These are phyloP conservation scores for Lenzites betulinus DNA, from an alignment of 768 basidiomycete genomes.

Conservation along the genomic window DNA sequence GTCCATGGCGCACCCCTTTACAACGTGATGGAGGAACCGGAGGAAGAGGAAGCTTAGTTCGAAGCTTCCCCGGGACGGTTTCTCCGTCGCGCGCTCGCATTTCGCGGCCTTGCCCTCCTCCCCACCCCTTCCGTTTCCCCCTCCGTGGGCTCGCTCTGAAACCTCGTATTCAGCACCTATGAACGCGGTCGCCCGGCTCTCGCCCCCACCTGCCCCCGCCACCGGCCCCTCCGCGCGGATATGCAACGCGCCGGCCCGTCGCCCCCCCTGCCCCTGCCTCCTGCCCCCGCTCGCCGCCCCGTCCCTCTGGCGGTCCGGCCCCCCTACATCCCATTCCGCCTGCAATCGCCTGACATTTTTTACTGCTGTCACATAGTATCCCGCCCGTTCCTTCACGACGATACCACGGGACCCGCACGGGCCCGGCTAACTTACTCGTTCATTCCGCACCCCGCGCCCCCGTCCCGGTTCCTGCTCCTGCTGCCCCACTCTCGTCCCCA, in stretches of 20 bases:
- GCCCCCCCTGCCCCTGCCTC: background rate
- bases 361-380: slow-evolving; percentile 17
- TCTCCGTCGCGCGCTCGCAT: slow-evolving; percentile 1
- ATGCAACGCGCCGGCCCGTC: background rate
- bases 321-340: background rate
- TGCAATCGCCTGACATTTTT: background rate
- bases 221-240: background rate
- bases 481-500: background rate
- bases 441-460: slow-evolving; percentile 4
- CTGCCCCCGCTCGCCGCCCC: background rate
- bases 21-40: slow-evolving; percentile 80
- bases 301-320: slow-evolving; percentile 7
- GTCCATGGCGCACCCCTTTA: slow-evolving; percentile 85
- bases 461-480: background rate
- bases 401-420: slow-evolving; percentile 20
- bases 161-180: slow-evolving; percentile 22
- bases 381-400: slow-evolving; percentile 19
- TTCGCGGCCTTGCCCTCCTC: background rate
- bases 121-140: slow-evolving; percentile 4
- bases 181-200: slow-evolving; percentile 11
- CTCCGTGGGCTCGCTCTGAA: slow-evolving; percentile 23
- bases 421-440: slow-evolving; percentile 16
- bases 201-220: background rate
- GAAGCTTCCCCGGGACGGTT: slow-evolving; percentile 15
- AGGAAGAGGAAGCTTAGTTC: slow-evolving; percentile 26